Evolutionary conservation across 2,329 filamentous ascomycete species (phyloP).

Genomic region (Alternaria postmessia): DNA sequence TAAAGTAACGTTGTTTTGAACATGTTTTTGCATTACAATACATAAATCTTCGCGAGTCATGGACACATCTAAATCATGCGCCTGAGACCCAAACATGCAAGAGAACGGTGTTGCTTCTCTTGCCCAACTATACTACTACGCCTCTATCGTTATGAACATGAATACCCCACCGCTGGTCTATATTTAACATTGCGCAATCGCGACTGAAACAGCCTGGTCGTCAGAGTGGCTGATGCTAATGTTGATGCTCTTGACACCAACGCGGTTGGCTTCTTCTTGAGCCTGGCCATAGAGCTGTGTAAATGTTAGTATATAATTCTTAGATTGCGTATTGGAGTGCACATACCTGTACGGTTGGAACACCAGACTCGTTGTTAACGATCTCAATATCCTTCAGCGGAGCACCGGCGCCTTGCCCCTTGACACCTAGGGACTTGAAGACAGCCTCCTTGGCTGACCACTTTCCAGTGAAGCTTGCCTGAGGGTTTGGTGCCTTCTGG

Average conservation of each 20-base stretch:
- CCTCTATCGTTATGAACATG: not conserved
- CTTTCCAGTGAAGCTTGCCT: conserved; percentile 90
- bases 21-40: conserved; percentile 15
- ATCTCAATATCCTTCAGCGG: conserved; percentile 96
- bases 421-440: conserved; percentile 93
- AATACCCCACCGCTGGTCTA: not conserved
- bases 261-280: conserved; percentile 80
- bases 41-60: conserved; percentile 12
- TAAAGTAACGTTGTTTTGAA: not conserved
- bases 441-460: conserved; percentile 99
- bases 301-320: conserved; percentile 18
- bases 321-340: conserved; percentile 1
- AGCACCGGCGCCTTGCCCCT: conserved; percentile 86
- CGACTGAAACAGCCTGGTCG: conserved; percentile 91
- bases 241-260: conserved; percentile 85
- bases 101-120: conserved; percentile 2
- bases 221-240: conserved; percentile 98
- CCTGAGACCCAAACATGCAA: conserved; percentile 1
- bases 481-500: conserved; percentile 76
- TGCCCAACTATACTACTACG: conserved; percentile 5
- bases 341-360: conserved; percentile 84
- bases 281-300: conserved; percentile 84
- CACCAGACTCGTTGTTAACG: conserved; percentile 78
- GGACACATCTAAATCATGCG: conserved; percentile 5
- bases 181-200: conserved; percentile 77